Conservation (phyloP, 1,139 yeast species). For the Diutina ranongensis region DNA sequence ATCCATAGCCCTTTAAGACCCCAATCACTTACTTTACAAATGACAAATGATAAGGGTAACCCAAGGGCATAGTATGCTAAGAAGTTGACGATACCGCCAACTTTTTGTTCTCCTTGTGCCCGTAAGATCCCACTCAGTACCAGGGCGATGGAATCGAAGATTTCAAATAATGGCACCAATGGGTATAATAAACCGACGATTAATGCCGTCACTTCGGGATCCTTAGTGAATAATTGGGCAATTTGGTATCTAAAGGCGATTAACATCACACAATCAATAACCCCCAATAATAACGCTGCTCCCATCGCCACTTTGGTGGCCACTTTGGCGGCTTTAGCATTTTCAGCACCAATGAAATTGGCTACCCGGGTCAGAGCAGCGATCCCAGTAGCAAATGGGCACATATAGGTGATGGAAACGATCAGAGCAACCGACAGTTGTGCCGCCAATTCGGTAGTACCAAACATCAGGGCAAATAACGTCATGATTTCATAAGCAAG, state of each 20-base stretch:
- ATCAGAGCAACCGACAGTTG: slow-evolving; percentile 67
- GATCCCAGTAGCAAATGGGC: slow-evolving; percentile 85
- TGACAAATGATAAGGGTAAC: slow-evolving; percentile 52
- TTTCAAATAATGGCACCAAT: slow-evolving; percentile 57
- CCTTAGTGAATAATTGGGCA: slow-evolving; percentile 61
- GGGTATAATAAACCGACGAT: slow-evolving; percentile 47
- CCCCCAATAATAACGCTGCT: slow-evolving; percentile 48
- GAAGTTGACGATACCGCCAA: slow-evolving; percentile 73
- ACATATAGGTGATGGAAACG: slow-evolving; percentile 71
- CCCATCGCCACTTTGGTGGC: slow-evolving; percentile 56
- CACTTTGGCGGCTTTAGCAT: slow-evolving; percentile 46
- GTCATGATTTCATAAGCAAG: slow-evolving; percentile 12
- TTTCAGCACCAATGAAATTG: slow-evolving; percentile 73
- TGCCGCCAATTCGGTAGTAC: slow-evolving; percentile 11
- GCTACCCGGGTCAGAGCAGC: slow-evolving; percentile 85
- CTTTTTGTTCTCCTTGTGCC: slow-evolving; percentile 77
- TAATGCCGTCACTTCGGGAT: slow-evolving; percentile 44
- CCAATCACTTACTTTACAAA: slow-evolving; percentile 45
- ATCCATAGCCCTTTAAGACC: slow-evolving; percentile 72
- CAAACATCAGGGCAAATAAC: slow-evolving; percentile 11
- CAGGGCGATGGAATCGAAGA: slow-evolving; percentile 73
- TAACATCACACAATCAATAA: slow-evolving; percentile 42
- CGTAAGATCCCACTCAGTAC: slow-evolving; percentile 77
- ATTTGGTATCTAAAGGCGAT: slow-evolving; percentile 41
- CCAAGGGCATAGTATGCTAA: slow-evolving; percentile 57